A percentile compares a stretch with the other conserved stretches of the same genome.
phyloP scores from a whole-genome alignment of 1,284 basidiomycete genomes.

The Ustilago xerochloae region DNA sequence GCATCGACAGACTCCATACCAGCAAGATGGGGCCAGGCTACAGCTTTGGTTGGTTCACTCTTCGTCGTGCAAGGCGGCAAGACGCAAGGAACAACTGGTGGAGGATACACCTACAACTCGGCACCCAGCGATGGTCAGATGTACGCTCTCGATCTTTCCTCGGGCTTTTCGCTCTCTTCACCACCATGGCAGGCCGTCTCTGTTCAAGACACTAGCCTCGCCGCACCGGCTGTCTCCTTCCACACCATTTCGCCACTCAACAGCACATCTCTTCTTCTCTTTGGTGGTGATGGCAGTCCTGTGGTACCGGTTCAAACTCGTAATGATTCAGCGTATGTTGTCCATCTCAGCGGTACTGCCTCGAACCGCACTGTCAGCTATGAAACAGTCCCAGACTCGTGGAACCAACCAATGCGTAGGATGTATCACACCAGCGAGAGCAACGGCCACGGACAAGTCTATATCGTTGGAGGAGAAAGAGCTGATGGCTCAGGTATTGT shows the following conservation, averaged over 20 bases:
- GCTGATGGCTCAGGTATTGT: constrained; percentile 53
- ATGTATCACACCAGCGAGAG: constrained; percentile 53
- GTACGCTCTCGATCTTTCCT: constrained; percentile 51
- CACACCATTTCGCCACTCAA: constrained; percentile 59
- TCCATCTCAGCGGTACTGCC: constrained; percentile 29
- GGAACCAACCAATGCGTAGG: constrained; percentile 58
- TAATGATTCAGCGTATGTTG: constrained; percentile 58
- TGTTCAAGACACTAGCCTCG: not conserved
- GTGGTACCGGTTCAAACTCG: constrained; percentile 44
- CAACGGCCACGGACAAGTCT: constrained; percentile 42
- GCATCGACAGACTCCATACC: not conserved
- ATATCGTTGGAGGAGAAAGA: constrained; percentile 59
- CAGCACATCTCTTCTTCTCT: constrained; percentile 45
- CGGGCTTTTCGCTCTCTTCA: constrained; percentile 27
- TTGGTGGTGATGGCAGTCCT: constrained; percentile 54
- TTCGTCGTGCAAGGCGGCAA: constrained; percentile 63
- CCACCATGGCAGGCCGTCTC: constrained; percentile 51
- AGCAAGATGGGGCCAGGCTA: constrained; percentile 60
- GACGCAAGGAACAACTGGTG: constrained; percentile 52
- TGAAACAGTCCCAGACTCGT: constrained; percentile 24
- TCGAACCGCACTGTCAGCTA: constrained; percentile 21
- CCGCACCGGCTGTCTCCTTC: constrained; percentile 49
- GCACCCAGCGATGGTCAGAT: constrained; percentile 53
- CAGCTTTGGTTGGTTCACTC: constrained; percentile 44
- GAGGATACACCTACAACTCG: constrained; percentile 57